phyloP scores from a whole-genome alignment of 2,329 filamentous ascomycete species.

The Xylariales sp. region DNA sequence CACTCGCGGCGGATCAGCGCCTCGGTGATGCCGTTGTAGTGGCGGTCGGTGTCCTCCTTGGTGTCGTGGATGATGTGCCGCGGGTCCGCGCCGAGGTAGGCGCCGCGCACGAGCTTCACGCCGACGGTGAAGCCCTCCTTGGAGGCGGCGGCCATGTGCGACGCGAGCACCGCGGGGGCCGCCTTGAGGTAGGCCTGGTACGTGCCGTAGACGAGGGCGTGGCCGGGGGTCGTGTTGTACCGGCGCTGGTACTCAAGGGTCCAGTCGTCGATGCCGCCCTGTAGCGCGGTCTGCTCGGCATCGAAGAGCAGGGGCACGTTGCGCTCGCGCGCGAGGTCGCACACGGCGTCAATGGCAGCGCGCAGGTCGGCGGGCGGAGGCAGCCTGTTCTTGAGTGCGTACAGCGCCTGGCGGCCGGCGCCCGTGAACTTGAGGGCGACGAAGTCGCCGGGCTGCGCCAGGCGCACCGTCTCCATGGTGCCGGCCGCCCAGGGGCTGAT shows the following conservation, averaged over 20 bases:
- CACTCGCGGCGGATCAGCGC: slow-evolving; percentile 63
- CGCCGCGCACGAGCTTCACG: slow-evolving; percentile 72
- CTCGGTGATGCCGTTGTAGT: slow-evolving; percentile 68
- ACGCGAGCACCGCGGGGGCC: slow-evolving; percentile 50
- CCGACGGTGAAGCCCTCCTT: slow-evolving; percentile 62
- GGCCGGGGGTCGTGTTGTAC: slow-evolving; percentile 61
- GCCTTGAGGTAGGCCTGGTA: slow-evolving; percentile 75
- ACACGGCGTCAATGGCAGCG: slow-evolving; percentile 69
- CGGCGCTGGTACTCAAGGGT: slow-evolving; percentile 70
- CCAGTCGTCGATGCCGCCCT: slow-evolving; percentile 78
- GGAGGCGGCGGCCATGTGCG: slow-evolving; percentile 56
- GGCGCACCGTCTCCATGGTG: slow-evolving; percentile 66
- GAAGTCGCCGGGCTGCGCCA: slow-evolving; percentile 68
- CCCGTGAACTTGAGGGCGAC: slow-evolving; percentile 76
- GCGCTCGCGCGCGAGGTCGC: slow-evolving; percentile 63
- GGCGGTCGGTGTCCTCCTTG: slow-evolving; percentile 65
- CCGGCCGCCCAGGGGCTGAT: slow-evolving; percentile 69
- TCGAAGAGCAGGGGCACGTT: slow-evolving; percentile 76
- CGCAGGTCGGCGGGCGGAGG: slow-evolving; percentile 61
- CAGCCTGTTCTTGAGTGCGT: slow-evolving; percentile 58
- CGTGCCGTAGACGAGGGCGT: slow-evolving; percentile 73
- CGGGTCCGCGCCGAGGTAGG: slow-evolving; percentile 68
- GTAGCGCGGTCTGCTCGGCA: slow-evolving; percentile 76
- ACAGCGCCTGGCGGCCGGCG: slow-evolving; percentile 69
- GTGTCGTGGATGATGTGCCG: slow-evolving; percentile 67